Conservation (phyloP, 805 yeast genomes). For the Candida gorgasii region DNA sequence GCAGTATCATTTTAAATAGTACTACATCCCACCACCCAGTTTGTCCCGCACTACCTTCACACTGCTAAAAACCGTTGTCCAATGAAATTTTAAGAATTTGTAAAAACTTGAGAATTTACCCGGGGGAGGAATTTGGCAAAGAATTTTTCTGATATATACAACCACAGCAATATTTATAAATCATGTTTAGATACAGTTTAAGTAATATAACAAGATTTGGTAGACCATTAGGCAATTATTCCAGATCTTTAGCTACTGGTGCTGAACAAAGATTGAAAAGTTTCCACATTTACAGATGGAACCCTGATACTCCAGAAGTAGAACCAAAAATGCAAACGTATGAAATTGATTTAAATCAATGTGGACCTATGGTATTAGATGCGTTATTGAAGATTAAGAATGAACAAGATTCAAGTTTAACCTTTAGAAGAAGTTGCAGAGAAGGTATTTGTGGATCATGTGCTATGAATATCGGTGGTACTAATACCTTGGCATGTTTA, state of each 20-base stretch:
- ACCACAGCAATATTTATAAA: background rate
- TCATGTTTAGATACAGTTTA: conserved; percentile 4
- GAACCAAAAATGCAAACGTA: conserved; percentile 86
- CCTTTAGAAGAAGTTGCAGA: conserved; percentile 97
- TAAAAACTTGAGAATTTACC: conserved; percentile 5
- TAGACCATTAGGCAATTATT: background rate
- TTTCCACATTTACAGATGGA: conserved; percentile 96
- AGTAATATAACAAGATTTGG: conserved; percentile 2
- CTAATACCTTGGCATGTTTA: conserved; percentile 94
- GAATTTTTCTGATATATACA: background rate
- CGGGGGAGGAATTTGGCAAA: conserved; percentile 3
- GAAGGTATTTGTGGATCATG: conserved; percentile 99
- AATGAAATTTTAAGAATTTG: conserved; percentile 7
- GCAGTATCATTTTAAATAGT: no score
- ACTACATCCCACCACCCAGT: background rate
- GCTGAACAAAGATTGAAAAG: conserved; percentile 66
- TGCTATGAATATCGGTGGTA: conserved; percentile 99
- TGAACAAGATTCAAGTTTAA: conserved; percentile 93
- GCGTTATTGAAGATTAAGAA: conserved; percentile 93
- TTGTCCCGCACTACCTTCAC: conserved; percentile 4
- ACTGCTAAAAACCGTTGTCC: background rate
- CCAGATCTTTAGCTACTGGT: conserved; percentile 49
- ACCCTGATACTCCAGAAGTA: conserved; percentile 91
- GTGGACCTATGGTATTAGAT: conserved; percentile 98
- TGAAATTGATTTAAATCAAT: conserved; percentile 80